Base-by-base conservation (phyloP, 169 alveolate genomes). In the Sarcocystis neurona region DNA sequence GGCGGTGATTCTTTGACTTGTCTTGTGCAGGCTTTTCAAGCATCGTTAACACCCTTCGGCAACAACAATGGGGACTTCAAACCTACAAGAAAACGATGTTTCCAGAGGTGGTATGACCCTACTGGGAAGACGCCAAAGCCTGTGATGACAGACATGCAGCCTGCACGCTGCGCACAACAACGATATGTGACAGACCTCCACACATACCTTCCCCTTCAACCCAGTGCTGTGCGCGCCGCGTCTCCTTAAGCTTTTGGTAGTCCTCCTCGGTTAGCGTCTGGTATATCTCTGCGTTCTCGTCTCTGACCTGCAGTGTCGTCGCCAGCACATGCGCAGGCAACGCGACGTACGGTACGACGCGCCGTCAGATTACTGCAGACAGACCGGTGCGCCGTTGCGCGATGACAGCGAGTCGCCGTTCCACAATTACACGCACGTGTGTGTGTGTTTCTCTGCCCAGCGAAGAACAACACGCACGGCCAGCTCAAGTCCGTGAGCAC, bases 151-250 rank as follows among this genome's bases (percentile, higher is more conserved):
- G n/a, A n/a, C n/a, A n/a, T n/a, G n/a, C n/a, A n/a, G n/a, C n/a
- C n/a, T n/a, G n/a, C n/a, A n/a, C n/a, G n/a, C n/a, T n/a, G n/a
- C n/a, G n/a, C n/a, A n/a, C n/a, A n/a, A n/a, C n/a, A n/a, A n/a
- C n/a, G n/a, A n/a, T n/a, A n/a, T n/a, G n/a, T n/a, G n/a, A n/a
- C n/a, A n/a, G n/a, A n/a, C n/a, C n/a, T n/a, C n/a, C n/a, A n/a
- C n/a, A n/a, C n/a, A n/a, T 18, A 72, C 82, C 79, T 20, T 87
- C 91, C 3, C 85, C 91, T 39, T 75, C 91, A 39, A 87, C 68
- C 75, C 85, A 87, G 66, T 74, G 43, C 12, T 63, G 85, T 27
- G 85, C 85, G 43, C 91, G 58, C 50, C 91, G 50, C 6, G 53
- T 47, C 87, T 87, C 77, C 53, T 79, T 75, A 44, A 87, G 43